Conservation (phyloP, 257 asterid genomes). For the Ligustrum vulgare region DNA sequence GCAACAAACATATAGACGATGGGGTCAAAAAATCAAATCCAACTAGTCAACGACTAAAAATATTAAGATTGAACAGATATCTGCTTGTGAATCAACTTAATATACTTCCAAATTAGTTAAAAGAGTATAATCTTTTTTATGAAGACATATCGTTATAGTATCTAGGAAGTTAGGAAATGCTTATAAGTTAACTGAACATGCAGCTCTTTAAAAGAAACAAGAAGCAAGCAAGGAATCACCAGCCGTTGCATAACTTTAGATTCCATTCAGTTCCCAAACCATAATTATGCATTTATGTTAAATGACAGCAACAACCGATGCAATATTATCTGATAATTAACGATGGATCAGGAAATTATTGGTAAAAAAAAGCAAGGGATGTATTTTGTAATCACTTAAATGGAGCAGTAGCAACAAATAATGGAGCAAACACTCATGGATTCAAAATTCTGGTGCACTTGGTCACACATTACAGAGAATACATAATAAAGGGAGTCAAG, state of each 20-base stretch:
- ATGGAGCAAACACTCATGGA: neutral
- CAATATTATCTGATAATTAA: neutral
- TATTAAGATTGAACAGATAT: neutral
- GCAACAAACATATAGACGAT: neutral
- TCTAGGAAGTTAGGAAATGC: too few species aligned
- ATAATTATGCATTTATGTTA: too few species aligned
- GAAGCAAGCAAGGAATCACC: neutral
- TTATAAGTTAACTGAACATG: neutral
- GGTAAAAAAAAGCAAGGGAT: neutral
- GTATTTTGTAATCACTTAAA: neutral
- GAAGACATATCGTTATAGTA: neutral
- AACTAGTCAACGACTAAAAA: neutral
- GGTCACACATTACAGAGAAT: neutral
- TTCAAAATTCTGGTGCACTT: neutral
- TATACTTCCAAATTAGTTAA: neutral
- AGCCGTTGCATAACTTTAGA: too few species aligned
- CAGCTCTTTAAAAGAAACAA: neutral
- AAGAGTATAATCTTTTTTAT: neutral
- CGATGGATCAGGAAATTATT: neutral
- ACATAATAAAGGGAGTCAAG: neutral
- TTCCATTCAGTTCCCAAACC: too few species aligned
- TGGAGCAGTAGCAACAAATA: neutral
- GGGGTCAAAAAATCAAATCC: neutral
- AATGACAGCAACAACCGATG: neutral
- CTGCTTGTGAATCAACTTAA: neutral